Evolutionary conservation across 305 asterid species (phyloP), one percentile per base, ranked within the genome.

Genomic region (Fraxinus floribunda): DNA sequence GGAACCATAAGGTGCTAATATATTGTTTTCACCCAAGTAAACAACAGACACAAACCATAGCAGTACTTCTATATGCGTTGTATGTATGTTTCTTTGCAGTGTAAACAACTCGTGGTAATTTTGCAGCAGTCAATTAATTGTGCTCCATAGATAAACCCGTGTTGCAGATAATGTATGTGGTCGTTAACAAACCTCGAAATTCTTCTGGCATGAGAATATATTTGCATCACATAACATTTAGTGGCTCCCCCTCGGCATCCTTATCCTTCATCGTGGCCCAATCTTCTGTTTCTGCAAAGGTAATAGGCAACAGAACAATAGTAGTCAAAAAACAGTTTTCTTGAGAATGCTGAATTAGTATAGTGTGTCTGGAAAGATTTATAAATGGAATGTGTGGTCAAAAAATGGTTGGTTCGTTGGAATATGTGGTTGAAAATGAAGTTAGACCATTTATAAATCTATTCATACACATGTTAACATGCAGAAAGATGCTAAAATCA

Each of bases 181-280:
- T 81, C 5, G 1, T 13, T 35, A 16, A 76, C 84, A 83, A 86
- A 22, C 77, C 77, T 83, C 46, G 30, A 20, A 41, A 79, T 41
- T 20, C 16, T 72, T 72, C 2, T 41, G 77, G 38, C 11, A 11
- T 8, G 9, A 1, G 8, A 20, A 20, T 34, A 13, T 62, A 22
- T 22, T 62, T 62, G 32, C 32, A 87, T 92, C 88, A 93, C 87
- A 91, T 88, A 83, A 26, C 91, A 64, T 87, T 86, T 38, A 89
- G 74, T 35, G 92, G 90, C 90, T 95, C 97, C 7, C 76, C 87
- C 80, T 93, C 97, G 0, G 87, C 39, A 20, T 87, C 93, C 79
- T 62, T 88, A 60, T 92, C 96, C 89, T 86, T 94, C 94, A 91
- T 55, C 79, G 86, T 77, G 41, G 87, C 79, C 98, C 98, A 91